These are phyloP conservation scores for Acanthamoeba culbertsoni DNA, from an alignment of 208 protist species.

Conservation along the genomic window DNA sequence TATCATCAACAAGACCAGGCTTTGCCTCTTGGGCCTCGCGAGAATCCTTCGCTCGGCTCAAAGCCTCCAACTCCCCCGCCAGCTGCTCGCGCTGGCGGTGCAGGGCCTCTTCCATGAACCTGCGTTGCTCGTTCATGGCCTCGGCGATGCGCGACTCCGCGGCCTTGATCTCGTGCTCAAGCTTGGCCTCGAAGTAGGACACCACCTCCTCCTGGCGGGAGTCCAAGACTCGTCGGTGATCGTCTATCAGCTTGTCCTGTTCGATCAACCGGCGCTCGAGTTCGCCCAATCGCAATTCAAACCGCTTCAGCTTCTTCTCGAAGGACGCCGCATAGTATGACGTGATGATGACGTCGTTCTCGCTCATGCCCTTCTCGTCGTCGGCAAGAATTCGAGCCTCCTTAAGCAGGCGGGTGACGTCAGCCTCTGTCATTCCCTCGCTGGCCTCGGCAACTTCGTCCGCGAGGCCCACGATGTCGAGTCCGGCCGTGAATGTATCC, in stretches of 20 bases:
- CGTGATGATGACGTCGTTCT: constrained; percentile 29
- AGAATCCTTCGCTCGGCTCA: background rate
- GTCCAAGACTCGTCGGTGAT: background rate
- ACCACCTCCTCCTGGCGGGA: background rate
- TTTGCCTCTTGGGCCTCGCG: too few species aligned
- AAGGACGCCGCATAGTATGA: constrained; percentile 12
- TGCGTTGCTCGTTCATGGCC: background rate
- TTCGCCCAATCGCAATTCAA: background rate
- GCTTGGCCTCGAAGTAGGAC: constrained; percentile 31
- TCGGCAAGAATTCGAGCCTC: background rate
- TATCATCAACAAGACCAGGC: too few species aligned
- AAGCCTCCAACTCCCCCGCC: background rate
- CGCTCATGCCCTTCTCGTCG: background rate
- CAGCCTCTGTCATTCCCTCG: background rate
- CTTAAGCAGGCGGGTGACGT: background rate
- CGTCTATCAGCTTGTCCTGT: background rate
- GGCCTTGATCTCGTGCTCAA: background rate
- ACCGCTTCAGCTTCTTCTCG: background rate
- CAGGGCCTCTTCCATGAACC: background rate
- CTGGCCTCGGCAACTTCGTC: background rate
- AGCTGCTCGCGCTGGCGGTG: background rate
- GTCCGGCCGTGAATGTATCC: background rate
- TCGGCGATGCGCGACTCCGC: background rate
- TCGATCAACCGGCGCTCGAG: background rate
- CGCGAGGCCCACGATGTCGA: background rate